phyloP scores from a whole-genome alignment of 2,329 filamentous ascomycete species.

The Blumeria hordei region DNA sequence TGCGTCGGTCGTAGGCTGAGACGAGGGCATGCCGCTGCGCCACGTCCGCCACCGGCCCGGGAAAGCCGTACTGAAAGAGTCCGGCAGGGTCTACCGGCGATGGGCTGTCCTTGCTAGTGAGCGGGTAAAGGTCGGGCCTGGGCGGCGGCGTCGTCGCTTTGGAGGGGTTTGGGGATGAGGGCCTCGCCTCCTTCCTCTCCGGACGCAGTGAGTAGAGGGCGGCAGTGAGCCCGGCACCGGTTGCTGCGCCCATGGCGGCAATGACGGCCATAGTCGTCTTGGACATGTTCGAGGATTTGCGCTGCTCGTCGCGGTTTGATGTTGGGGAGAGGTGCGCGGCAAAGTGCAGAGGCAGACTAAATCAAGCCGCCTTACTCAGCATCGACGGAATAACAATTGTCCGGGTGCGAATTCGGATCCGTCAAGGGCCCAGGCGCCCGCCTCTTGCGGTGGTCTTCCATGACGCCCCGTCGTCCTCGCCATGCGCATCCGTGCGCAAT shows the following conservation, averaged over 20 bases:
- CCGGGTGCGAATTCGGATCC: no score
- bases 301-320: no score
- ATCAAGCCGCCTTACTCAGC: no score
- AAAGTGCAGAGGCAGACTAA: no score
- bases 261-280: constrained; percentile 55
- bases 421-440: no score
- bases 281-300: constrained; percentile 29
- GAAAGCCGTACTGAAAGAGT: constrained; percentile 72
- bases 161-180: constrained; percentile 9
- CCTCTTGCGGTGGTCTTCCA: no score
- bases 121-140: not conserved
- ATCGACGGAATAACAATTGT: no score
- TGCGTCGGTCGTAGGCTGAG: constrained; percentile 74
- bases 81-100: constrained; percentile 47
- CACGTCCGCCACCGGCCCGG: constrained; percentile 68
- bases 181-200: constrained; percentile 16
- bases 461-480: no score
- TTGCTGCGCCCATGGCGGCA: constrained; percentile 51
- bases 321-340: no score
- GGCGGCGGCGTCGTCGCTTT: constrained; percentile 11
- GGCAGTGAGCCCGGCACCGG: constrained; percentile 48
- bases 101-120: constrained; percentile 10
- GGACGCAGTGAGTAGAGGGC: constrained; percentile 37
- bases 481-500: no score
- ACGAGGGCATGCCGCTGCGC: constrained; percentile 53